phyloP scores from a whole-genome alignment of 768 basidiomycete species.

The Kwoniella dejecticola region DNA sequence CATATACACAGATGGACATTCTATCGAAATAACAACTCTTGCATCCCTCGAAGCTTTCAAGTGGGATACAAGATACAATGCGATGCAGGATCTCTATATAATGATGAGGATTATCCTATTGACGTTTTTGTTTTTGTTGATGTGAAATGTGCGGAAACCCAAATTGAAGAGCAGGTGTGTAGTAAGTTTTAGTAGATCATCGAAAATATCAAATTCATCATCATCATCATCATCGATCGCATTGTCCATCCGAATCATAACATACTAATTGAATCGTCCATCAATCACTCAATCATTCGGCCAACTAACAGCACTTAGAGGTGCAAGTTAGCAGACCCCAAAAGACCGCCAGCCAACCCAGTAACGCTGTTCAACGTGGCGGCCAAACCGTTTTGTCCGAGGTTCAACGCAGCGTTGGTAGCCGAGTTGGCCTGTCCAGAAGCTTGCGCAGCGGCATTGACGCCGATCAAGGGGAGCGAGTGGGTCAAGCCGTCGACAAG shows the following conservation, averaged over 20 bases:
- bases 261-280: not conserved
- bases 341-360: slow-evolving; percentile 11
- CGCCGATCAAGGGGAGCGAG: slow-evolving; percentile 8
- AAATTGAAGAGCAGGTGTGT: too few species aligned
- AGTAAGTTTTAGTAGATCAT: not conserved
- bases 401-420: slow-evolving; percentile 12
- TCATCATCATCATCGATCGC: not conserved
- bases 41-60: too few species aligned
- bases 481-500: slow-evolving; percentile 17
- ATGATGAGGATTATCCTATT: too few species aligned
- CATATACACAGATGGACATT: too few species aligned
- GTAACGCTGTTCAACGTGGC: slow-evolving; percentile 18
- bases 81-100: too few species aligned
- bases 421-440: slow-evolving; percentile 1
- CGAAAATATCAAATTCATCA: not conserved
- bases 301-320: not conserved
- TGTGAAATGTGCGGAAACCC: too few species aligned
- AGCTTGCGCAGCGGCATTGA: slow-evolving; percentile 2
- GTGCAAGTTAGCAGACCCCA: slow-evolving; percentile 13
- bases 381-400: slow-evolving; percentile 12
- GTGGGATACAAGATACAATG: too few species aligned
- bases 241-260: not conserved
- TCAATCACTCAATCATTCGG: not conserved
- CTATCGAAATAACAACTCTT: too few species aligned
- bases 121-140: too few species aligned